A percentile compares a stretch with the other conserved stretches of the same genome.
Conservation (phyloP, 1,139 yeast genomes). For the Maudiozyma humilis region DNA sequence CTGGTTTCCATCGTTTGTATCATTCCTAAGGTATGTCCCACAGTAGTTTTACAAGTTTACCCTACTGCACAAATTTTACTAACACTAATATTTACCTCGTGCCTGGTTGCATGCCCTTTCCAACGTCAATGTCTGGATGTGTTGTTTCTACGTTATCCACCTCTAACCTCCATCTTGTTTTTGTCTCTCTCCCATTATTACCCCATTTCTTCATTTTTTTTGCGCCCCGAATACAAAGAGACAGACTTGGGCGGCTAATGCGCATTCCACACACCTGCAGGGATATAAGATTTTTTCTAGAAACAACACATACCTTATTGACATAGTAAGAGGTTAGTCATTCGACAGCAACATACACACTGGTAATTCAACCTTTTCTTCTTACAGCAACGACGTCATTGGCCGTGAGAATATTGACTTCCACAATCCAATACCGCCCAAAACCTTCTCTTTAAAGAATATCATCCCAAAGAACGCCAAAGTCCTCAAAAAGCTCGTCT, state of each 20-base stretch:
- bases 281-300: too few species aligned
- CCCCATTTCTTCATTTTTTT: too few species aligned
- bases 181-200: too few species aligned
- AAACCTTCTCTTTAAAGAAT: not conserved
- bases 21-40: slow-evolving; percentile 11
- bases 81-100: too few species aligned
- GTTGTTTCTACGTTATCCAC: not conserved
- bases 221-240: too few species aligned
- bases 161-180: too few species aligned
- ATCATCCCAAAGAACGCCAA: not conserved
- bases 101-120: too few species aligned
- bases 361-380: not conserved
- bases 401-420: slow-evolving; percentile 4
- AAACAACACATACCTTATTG: too few species aligned
- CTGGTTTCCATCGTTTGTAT: slow-evolving; percentile 13
- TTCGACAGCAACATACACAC: too few species aligned
- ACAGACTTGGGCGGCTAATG: too few species aligned
- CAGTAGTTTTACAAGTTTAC: not conserved
- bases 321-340: too few species aligned
- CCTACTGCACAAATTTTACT: not conserved
- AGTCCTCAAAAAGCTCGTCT: slow-evolving; percentile 2
- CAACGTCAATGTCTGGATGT: not conserved
- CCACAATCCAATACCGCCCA: slow-evolving; percentile 3
- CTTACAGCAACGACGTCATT: slow-evolving; percentile 2
- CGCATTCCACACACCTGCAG: too few species aligned